phyloP scores from a whole-genome alignment of 2,329 filamentous ascomycete genomes.

The Nakataea oryzae region DNA sequence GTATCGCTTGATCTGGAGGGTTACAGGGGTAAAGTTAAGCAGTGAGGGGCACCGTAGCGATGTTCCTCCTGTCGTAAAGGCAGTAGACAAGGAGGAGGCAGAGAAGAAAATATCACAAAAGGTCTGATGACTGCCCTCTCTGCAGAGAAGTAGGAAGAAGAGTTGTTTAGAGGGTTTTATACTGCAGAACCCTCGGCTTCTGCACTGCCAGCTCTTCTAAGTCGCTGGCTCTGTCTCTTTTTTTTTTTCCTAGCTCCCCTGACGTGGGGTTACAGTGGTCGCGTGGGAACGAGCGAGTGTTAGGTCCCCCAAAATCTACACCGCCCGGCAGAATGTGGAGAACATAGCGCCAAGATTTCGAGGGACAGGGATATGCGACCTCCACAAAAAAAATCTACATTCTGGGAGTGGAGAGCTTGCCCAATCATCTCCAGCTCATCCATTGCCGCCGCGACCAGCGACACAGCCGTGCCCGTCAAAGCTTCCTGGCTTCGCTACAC shows the following conservation, averaged over 20 bases:
- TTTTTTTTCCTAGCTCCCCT: neutral
- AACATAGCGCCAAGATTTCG: constrained; percentile 10
- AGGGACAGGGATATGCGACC: neutral
- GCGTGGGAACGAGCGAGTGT: neutral
- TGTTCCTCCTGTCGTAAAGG: neutral
- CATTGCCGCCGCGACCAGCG: constrained; percentile 1
- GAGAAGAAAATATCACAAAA: neutral
- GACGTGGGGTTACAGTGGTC: neutral
- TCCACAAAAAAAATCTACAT: constrained; percentile 9
- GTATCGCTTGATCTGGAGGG: neutral
- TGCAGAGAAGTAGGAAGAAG: neutral
- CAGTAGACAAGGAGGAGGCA: neutral
- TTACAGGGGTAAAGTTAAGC: neutral
- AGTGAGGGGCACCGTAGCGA: neutral
- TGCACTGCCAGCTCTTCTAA: neutral
- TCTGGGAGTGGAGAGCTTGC: constrained; percentile 11
- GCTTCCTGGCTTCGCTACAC: neutral
- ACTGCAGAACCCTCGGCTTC: neutral
- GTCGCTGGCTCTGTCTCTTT: neutral
- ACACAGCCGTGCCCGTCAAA: neutral
- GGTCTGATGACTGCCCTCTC: neutral
- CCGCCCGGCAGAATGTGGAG: constrained; percentile 8
- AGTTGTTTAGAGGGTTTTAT: neutral
- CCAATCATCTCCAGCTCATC: constrained; percentile 7
- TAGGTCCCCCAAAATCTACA: constrained; percentile 1